These are phyloP conservation scores for Yamadazyma scolyti DNA, from an alignment of 805 yeast species.

Conservation along the genomic window DNA sequence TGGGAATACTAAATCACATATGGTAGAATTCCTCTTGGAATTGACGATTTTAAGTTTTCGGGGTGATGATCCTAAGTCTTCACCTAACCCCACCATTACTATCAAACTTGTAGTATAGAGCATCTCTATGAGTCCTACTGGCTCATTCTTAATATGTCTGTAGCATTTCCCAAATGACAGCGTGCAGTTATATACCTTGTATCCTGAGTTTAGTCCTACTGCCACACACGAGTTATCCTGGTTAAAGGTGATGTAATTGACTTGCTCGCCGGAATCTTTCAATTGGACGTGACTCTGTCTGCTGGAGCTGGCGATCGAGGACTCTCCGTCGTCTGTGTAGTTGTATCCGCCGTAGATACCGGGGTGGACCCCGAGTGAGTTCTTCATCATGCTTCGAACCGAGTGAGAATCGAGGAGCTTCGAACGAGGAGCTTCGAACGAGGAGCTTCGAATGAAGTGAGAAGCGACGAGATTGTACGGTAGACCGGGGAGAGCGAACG, in stretches of 20 bases:
- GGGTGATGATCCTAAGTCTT: slow-evolving; percentile 68
- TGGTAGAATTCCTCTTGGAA: slow-evolving; percentile 59
- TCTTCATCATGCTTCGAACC: slow-evolving; percentile 11
- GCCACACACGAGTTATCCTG: slow-evolving; percentile 86
- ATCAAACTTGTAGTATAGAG: slow-evolving; percentile 82
- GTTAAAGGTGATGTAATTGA: slow-evolving; percentile 58
- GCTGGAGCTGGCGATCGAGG: slow-evolving; percentile 13
- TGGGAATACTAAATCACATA: slow-evolving; percentile 42
- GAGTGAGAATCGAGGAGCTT: no score
- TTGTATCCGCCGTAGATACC: slow-evolving; percentile 7
- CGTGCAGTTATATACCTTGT: slow-evolving; percentile 80
- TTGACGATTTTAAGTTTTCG: slow-evolving; percentile 78
- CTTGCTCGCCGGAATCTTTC: slow-evolving; percentile 18
- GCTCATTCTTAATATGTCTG: slow-evolving; percentile 38
- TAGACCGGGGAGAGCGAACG: no score
- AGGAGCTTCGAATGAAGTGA: no score
- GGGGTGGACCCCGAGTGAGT: slow-evolving; percentile 12
- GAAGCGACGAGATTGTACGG: neutral
- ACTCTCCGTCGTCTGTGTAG: slow-evolving; percentile 13
- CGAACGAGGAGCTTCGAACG: no score
- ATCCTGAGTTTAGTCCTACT: slow-evolving; percentile 61
- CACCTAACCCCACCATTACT: slow-evolving; percentile 79
- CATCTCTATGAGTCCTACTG: slow-evolving; percentile 80
- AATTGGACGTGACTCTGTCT: slow-evolving; percentile 6
- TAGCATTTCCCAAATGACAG: slow-evolving; percentile 27